phyloP scores from a whole-genome alignment of 2,329 filamentous ascomycete species.

The Penicillium freii region DNA sequence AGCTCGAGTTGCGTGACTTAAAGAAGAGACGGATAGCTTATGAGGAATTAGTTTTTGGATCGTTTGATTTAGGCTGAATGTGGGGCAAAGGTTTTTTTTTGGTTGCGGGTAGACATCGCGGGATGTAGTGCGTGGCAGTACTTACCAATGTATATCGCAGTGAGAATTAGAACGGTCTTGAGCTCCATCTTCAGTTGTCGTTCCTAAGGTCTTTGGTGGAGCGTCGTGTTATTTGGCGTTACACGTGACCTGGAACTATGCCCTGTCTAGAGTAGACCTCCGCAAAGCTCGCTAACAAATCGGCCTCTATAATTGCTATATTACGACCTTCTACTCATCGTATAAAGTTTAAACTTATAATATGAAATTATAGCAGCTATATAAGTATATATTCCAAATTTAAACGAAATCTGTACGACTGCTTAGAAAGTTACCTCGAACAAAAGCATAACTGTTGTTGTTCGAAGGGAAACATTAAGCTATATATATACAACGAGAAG shows the following conservation, averaged over 20 bases:
- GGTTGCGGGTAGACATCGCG: background rate
- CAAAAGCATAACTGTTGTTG: no score
- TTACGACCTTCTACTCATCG: no score
- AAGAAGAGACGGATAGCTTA: constrained; percentile 19
- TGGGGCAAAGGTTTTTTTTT: background rate
- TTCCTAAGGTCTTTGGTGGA: constrained; percentile 8
- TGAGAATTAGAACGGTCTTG: constrained; percentile 20
- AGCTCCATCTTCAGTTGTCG: constrained; percentile 23
- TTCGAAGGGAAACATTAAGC: no score
- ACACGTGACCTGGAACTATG: constrained; percentile 13
- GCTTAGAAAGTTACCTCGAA: no score
- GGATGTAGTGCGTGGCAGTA: background rate
- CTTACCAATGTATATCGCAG: constrained; percentile 22
- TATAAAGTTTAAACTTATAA: no score
- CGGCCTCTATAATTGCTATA: no score
- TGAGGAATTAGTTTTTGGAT: background rate
- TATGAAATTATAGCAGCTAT: no score
- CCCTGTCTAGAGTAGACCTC: background rate
- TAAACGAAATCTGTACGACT: no score
- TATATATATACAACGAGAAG: no score
- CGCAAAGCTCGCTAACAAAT: no score
- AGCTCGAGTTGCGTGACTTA: constrained; percentile 9
- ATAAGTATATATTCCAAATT: no score
- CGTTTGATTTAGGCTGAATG: background rate
- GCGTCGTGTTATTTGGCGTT: background rate